Conservation (phyloP, 2,329 filamentous ascomycete species). For the Salinomyces thailandicus region DNA sequence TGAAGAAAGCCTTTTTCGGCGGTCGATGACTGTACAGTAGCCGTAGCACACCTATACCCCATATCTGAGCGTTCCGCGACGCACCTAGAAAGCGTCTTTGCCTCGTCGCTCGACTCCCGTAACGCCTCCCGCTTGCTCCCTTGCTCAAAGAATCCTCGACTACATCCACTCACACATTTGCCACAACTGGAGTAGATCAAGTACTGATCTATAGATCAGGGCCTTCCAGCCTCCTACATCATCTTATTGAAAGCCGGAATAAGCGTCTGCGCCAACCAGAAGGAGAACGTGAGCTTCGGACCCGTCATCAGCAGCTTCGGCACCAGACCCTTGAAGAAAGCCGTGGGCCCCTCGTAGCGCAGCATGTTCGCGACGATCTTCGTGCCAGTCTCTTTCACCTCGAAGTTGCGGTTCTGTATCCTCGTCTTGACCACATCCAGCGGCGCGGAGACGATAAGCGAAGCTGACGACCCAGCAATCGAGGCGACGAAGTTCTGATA, state of each 20-base stretch:
- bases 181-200: too few relatives aligned
- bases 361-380: conserved; percentile 87
- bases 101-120: too few relatives aligned
- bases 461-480: conserved; percentile 86
- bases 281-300: conserved; percentile 97
- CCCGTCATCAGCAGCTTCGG: conserved; percentile 99
- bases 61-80: too few relatives aligned
- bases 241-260: conserved; percentile 81
- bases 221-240: conserved; percentile 42
- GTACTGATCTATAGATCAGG: too few relatives aligned
- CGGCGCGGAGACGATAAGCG: conserved; percentile 90
- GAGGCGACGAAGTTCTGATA: conserved; percentile 95
- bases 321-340: conserved; percentile 96
- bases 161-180: too few relatives aligned
- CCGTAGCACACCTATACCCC: too few relatives aligned
- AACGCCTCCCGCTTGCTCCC: neutral
- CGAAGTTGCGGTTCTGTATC: conserved; percentile 97
- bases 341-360: conserved; percentile 70
- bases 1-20: too few relatives aligned
- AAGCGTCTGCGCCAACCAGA: conserved; percentile 97
- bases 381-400: conserved; percentile 91
- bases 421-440: conserved; percentile 97
- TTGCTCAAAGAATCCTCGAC: neutral
- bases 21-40: too few relatives aligned
- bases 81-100: too few relatives aligned